Evolutionary conservation across 2,329 filamentous ascomycete species (phyloP).

Genomic region (Alternaria metachromatica): DNA sequence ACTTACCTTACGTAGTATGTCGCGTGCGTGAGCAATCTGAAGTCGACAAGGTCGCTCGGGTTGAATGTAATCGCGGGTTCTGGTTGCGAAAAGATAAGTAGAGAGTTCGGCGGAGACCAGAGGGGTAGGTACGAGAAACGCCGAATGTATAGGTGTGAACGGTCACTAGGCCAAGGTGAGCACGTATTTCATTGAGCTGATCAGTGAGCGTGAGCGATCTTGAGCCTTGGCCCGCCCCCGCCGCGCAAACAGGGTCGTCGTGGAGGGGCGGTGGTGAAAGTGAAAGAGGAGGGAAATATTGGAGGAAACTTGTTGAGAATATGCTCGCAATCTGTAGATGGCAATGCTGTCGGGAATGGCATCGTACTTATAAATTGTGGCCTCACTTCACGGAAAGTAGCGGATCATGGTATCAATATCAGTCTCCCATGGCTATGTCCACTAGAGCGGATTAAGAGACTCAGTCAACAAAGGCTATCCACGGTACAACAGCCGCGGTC

Average conservation of each 20-base stretch:
- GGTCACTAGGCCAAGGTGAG: background rate
- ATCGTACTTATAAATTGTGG: background rate
- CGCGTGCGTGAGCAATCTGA: background rate
- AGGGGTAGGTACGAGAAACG: background rate
- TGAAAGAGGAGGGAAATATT: background rate
- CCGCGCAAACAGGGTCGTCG: background rate
- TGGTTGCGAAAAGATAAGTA: background rate
- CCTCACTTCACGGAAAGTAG: background rate
- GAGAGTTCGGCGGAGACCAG: background rate
- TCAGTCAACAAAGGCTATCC: background rate
- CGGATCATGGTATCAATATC: background rate
- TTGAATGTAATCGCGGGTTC: background rate
- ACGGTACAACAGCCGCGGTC: background rate
- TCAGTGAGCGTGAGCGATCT: background rate
- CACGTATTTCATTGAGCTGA: background rate
- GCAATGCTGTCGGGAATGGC: background rate
- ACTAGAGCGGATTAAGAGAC: background rate
- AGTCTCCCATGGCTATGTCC: background rate
- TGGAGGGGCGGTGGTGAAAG: background rate
- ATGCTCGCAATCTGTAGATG: background rate
- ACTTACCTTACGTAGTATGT: background rate
- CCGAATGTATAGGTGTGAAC: background rate
- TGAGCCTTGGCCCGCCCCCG: background rate
- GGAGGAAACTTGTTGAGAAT: background rate
- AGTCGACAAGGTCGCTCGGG: background rate